Evolutionary conservation across 192 early-diverging fungal species (phyloP), one percentile per base, ranked within the genome.

Genomic region (Anaeromyces robustus): DNA sequence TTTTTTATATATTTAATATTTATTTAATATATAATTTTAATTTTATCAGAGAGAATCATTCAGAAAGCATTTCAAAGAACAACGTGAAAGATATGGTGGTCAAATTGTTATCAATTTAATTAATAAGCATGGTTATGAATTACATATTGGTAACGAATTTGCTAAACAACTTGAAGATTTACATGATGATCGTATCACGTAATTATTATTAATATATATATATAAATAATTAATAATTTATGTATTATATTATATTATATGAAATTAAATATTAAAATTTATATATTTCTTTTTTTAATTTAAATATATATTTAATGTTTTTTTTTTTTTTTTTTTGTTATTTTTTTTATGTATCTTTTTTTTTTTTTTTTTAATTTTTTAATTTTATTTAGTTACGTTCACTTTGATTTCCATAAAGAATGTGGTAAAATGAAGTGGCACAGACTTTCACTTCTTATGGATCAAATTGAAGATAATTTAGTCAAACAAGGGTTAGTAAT

Each of bases 331-430:
- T n/a, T n/a, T n/a, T n/a, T n/a, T n/a, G n/a, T n/a, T n/a, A n/a
- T n/a, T n/a, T n/a, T n/a, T n/a, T n/a, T n/a, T n/a, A n/a, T n/a
- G n/a, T n/a, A n/a, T n/a, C n/a, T n/a, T n/a, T n/a, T n/a, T n/a
- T n/a, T n/a, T n/a, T n/a, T n/a, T n/a, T 34, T 7, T 34, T 34
- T 34, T 34, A 34, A 34, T 34, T 22, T 22, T 22, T 52, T 22
- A 28, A 68, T 68, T 30, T 90, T 39, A 87, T 87, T 81, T 95
- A 68, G 31, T 22, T 81, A 99, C 82, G 92, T 87, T 81, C 95
- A 97, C 82, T 99, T 97, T 90, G 98, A 99, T 84, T 99, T 99
- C 84, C 98, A 99, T 84, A 87, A 94, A 41, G 95, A 99, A 86
- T 98, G 96, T 86, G 91, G 93, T 81, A 96, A 96, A 80, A 96